Evolutionary conservation across 1,284 basidiomycete species (phyloP), one percentile per base, ranked within the genome.

Genomic region (Pascua guehoae): DNA sequence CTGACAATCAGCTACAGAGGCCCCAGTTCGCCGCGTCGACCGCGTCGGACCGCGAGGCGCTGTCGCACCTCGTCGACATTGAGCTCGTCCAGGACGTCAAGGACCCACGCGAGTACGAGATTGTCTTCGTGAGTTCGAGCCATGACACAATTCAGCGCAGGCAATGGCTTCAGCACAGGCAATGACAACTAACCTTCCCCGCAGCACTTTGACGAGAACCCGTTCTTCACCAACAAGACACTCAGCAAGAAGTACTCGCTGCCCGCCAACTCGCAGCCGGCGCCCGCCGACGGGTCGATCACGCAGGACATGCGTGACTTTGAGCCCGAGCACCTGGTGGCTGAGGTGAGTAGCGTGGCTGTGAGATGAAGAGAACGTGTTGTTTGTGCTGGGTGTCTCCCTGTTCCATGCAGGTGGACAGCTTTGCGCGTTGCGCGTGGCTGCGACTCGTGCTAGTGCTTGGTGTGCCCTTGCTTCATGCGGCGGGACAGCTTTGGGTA

Each of bases 151-250:
- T 7, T 3, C 17, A 55, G 16, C 12, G 41, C 41, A 12, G 24
- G 8, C 14, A n/a, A n/a, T n/a, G n/a, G n/a, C n/a, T n/a, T n/a
- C n/a, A n/a, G n/a, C 15, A 11, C 5, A 36, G 24, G 15, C 16
- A 12, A 36, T 32, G 3, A 18, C 24, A 32, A 32, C 24, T 56
- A 8, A 56, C 49, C n/a, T n/a, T n/a, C n/a, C n/a, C 40, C 14
- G 3, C 38, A 71, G 70, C 69, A 72, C 59, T 78, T 78, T 58
- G 63, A 58, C 41, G 72, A 76, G 62, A 78, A 78, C 70, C 74
- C 74, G 2, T 78, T 66, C 67, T 78, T 78, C 63, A 61, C 64
- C 57, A 72, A 78, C 67, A 61, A 61, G 46, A 66, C 67, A 5
- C 60, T 78, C 24, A 62, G 58, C 46, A 76, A 77, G 66, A 69